Percentiles rank a stretch among this genome's conserved stretches.
Conservation (phyloP, 768 basidiomycete species). For the Cyclocybe aegerita region DNA sequence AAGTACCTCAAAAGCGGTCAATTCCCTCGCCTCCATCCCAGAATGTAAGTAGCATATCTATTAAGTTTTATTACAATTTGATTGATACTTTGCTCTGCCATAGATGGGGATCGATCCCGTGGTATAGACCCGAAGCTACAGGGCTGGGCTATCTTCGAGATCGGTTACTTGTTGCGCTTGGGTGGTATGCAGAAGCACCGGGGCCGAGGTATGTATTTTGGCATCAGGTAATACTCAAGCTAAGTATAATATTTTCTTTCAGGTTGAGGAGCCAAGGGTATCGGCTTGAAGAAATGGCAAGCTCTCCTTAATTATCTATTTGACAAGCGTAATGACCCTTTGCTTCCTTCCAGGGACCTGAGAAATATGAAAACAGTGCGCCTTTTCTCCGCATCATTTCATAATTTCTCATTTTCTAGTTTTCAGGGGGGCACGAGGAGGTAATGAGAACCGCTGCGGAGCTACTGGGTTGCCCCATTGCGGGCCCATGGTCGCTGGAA, state of each 20-base stretch:
- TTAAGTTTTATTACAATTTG: too few relatives aligned
- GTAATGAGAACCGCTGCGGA: constrained; percentile 36
- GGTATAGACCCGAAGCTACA: constrained; percentile 43
- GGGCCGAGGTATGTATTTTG: constrained; percentile 29
- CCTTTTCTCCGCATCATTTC: background rate
- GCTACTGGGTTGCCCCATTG: too few relatives aligned
- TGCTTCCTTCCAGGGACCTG: constrained; percentile 31
- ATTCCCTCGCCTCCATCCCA: constrained; percentile 33
- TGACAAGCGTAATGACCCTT: too few relatives aligned
- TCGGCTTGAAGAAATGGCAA: constrained; percentile 41
- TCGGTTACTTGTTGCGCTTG: constrained; percentile 29
- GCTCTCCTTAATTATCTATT: constrained; percentile 4
- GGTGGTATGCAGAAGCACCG: constrained; percentile 37
- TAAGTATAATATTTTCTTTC: background rate
- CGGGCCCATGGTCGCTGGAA: too few relatives aligned
- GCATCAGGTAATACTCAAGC: background rate
- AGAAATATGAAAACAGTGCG: constrained; percentile 34
- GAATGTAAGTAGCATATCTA: constrained; percentile 17
- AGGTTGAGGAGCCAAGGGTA: constrained; percentile 40
- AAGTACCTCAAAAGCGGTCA: constrained; percentile 10
- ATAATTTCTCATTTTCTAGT: background rate
- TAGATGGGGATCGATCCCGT: constrained; percentile 30
- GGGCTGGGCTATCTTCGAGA: constrained; percentile 27
- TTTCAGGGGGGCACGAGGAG: constrained; percentile 40
- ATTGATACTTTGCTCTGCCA: too few relatives aligned